Evolutionary conservation across 1,284 basidiomycete species (phyloP).

Genomic region (Chiua sp.): DNA sequence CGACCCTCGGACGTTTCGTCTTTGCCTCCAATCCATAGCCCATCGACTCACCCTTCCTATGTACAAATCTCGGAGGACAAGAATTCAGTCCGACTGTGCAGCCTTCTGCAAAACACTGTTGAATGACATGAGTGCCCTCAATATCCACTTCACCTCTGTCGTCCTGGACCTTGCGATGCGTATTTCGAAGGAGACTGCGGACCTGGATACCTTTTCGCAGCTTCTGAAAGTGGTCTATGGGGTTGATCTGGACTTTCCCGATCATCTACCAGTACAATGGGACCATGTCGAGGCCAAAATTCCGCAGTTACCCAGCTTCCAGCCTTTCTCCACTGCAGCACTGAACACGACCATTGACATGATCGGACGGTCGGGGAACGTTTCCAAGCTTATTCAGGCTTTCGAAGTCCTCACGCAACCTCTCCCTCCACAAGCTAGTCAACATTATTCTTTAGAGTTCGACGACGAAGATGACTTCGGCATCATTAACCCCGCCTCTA

Average conservation of each 20-base stretch:
- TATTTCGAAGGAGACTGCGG: constrained; percentile 66
- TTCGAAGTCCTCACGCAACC: constrained; percentile 80
- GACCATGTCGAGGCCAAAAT: constrained; percentile 14
- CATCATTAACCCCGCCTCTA: constrained; percentile 46
- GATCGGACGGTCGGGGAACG: constrained; percentile 60
- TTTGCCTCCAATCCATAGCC: constrained; percentile 69
- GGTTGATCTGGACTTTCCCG: constrained; percentile 74
- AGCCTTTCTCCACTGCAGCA: constrained; percentile 65
- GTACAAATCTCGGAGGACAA: constrained; percentile 38
- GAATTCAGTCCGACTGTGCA: constrained; percentile 47
- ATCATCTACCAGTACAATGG: constrained; percentile 44
- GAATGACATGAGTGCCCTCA: constrained; percentile 55
- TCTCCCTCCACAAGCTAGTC: constrained; percentile 52
- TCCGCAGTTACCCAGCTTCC: constrained; percentile 38
- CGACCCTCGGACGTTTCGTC: constrained; percentile 58
- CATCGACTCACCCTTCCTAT: constrained; percentile 67
- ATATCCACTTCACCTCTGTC: constrained; percentile 55
- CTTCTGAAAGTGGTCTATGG: constrained; percentile 72
- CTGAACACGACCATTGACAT: constrained; percentile 76
- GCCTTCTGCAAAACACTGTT: constrained; percentile 56
- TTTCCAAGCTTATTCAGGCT: constrained; percentile 70
- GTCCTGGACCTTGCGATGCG: constrained; percentile 70
- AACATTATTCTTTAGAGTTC: constrained; percentile 55
- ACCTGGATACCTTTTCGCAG: constrained; percentile 56
- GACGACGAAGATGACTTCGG: constrained; percentile 72